Base-by-base conservation (phyloP, 1,139 yeast species). In the Saccharomycopsis hybrid region DNA sequence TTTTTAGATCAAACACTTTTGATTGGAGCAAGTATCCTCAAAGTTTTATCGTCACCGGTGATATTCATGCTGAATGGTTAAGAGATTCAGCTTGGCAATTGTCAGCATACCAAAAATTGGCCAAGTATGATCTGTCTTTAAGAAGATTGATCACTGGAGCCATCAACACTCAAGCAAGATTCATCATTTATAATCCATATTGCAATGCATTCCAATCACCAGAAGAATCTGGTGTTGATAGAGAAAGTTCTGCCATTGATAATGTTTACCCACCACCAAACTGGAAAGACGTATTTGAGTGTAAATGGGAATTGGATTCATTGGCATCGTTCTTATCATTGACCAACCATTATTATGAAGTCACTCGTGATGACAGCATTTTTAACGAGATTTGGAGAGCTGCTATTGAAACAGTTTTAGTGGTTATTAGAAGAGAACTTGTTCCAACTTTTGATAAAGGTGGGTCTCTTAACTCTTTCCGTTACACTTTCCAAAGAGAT, bases 201-300 rank as follows among this genome's bases (percentile, higher is more conserved):
- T 88, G 96, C 66, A 88, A 88, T 64, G 96, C 96, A 0, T 88
- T 86, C 69, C 95, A 88, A 59, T 95, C 96, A 2, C 96, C 96
- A 0, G 72, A 74, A 0, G 75, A 71, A 3, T 77, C 87, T 2
- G 73, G 74, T 0, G 74, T 85, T 28, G 69, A 67, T 44, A 66
- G 68, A 42, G 80, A 77, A 11, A 67, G 75, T 3, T 73, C 86
- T 4, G 78, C 82, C 1, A 69, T 71, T 53, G 96, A 88, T 62
- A 61, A 66, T 3, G 96, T 88, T 1, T 66, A 59, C 44, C 96
- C 96, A 0, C 59, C 62, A 3, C 90, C 89, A 1, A 78, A 85
- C 56, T 84, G 90, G 80, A 63, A 65, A 25, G 71, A 72, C 27
- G 95, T 87, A 1, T 88, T 87, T 65, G 96, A 88, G 63, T 88